Base-by-base conservation (phyloP, 2,329 filamentous ascomycete genomes). In the Hirsutella minnesotensis region DNA sequence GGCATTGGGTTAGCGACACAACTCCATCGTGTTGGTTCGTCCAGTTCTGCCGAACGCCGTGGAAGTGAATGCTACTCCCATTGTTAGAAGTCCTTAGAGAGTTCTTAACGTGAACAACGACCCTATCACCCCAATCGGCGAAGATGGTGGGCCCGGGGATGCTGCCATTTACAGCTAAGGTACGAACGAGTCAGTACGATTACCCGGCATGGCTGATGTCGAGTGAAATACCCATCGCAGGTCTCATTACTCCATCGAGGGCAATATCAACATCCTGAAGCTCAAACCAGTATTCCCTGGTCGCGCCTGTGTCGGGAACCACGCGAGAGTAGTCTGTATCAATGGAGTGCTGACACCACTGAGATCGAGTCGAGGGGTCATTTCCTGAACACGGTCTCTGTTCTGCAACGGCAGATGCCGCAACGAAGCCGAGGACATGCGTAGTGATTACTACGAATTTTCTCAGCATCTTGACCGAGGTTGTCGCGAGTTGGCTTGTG, bases 21-120 rank as follows among this genome's bases (percentile, higher is more conserved):
- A 79, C 75, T 42, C 79, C 79, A 49, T 82, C 78, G 41, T 72
- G 63, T 44, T 71, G 62, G 49, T 69, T 72, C 38, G 65, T 73
- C 51, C 68, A 62, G 46, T 69, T 63, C 52, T 82, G 75, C 7
- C 73, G 69, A 27, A 83, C 61, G 19, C 77, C 79, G 51, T 83
- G 78, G 61, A 69, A 82, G 53, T 83, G 79, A 16, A 81, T 72
- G 9, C 67, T 67, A 8, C 76, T 81, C 27, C 77, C 76, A 47
- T 82, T 81, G 10, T 12, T 18, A 16, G 40, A 37, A 9, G 41
- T 60, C 59, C 59, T 37, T 30, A 67, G 45, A 2, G 54, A 54
- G 54, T 80, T 83, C 29, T 61, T 71, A 7, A 82, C 68, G 41
- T 72, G 72, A 12, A 78, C 57, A n/a, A 59, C 53, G 5, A 80